Evolutionary conservation across 345 rosid genomes (phyloP).

Genomic region (Euclidium syriacum): DNA sequence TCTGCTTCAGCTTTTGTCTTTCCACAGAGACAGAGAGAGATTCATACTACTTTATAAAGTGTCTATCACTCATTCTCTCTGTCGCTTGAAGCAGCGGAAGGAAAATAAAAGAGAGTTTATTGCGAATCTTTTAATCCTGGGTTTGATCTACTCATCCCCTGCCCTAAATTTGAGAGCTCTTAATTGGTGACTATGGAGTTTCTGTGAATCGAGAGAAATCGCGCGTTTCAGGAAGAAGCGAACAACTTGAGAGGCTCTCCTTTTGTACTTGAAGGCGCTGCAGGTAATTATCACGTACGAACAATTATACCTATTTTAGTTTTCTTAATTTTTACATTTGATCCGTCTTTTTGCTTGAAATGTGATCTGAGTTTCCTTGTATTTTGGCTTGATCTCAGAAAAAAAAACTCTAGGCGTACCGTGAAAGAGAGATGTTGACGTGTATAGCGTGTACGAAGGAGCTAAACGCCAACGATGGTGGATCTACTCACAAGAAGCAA

Average conservation of each 20-base stretch:
- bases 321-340: not conserved
- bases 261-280: no score
- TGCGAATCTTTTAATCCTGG: not conserved
- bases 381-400: constrained; percentile 3
- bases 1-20: not conserved
- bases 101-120: not conserved
- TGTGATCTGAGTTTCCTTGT: constrained; percentile 7
- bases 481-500: constrained; percentile 48
- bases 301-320: not conserved
- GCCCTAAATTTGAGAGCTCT: no score
- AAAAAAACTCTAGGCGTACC: not conserved
- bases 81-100: not conserved
- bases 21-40: not conserved
- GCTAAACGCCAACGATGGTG: constrained; percentile 37
- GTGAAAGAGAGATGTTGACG: constrained; percentile 56
- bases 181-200: no score
- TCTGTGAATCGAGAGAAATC: no score
- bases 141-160: constrained; percentile 27
- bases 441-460: constrained; percentile 90
- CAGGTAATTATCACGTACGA: not conserved
- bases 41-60: not conserved
- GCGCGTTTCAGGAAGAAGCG: no score
- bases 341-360: not conserved
- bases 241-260: no score
- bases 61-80: constrained; percentile 6